Evolutionary conservation across 1,284 basidiomycete genomes (phyloP).

Genomic region (Ganoderma multipileum): DNA sequence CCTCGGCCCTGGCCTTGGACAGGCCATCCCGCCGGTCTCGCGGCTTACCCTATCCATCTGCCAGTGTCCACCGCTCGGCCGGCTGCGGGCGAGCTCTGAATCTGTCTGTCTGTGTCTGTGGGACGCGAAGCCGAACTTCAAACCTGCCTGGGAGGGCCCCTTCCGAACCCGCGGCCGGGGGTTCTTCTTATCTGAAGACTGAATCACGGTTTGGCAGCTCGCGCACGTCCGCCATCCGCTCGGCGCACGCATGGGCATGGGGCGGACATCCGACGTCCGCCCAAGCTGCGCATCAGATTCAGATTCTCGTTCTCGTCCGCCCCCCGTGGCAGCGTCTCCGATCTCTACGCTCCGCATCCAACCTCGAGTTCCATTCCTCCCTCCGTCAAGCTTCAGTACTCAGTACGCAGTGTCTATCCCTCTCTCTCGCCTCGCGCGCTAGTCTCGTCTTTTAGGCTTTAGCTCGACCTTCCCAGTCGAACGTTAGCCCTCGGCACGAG

Average conservation of each 20-base stretch:
- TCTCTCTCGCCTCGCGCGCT: not conserved
- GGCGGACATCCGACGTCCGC: not conserved
- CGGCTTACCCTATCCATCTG: not conserved
- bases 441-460: not conserved
- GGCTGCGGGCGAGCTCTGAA: not conserved
- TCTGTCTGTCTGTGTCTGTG: not conserved
- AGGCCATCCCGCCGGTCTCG: not conserved
- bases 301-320: slow-evolving; percentile 1
- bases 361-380: not conserved
- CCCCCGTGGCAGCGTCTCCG: not conserved
- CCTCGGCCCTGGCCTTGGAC: not conserved
- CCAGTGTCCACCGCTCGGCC: not conserved
- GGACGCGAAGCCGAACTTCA: not conserved
- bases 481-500: not conserved
- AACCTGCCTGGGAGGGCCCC: not conserved
- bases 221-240: too few relatives aligned
- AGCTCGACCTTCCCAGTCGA: not conserved
- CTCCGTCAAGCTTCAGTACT: too few relatives aligned
- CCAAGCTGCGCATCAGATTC: slow-evolving; percentile 6
- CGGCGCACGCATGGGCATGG: not conserved
- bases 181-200: not conserved
- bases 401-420: too few relatives aligned
- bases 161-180: not conserved
- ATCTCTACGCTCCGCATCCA: not conserved
- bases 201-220: not conserved